phyloP scores from a whole-genome alignment of 805 yeast species.

The Sungouiella thailandica region DNA sequence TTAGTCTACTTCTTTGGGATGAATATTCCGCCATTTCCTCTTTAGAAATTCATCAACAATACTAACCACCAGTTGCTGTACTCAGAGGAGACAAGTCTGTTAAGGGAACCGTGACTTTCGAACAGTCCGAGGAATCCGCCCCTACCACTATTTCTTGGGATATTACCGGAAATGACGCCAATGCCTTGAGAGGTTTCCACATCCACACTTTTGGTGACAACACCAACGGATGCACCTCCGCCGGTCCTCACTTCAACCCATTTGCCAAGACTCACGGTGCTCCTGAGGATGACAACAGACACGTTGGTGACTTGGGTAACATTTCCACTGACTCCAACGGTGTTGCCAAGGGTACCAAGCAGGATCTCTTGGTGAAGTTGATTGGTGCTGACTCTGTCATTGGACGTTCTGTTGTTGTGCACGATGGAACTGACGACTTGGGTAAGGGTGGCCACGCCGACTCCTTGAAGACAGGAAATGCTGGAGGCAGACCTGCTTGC shows the following conservation, averaged over 20 bases:
- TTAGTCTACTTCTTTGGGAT: background rate
- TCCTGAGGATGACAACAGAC: constrained; percentile 76
- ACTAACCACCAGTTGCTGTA: constrained; percentile 67
- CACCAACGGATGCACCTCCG: constrained; percentile 98
- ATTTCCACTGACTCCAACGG: constrained; percentile 82
- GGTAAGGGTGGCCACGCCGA: constrained; percentile 93
- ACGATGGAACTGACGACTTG: constrained; percentile 87
- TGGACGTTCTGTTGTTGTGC: constrained; percentile 95
- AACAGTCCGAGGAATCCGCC: constrained; percentile 70
- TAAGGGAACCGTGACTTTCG: constrained; percentile 81
- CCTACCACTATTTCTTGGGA: constrained; percentile 89
- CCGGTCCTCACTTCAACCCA: constrained; percentile 97
- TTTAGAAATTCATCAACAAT: too few relatives aligned
- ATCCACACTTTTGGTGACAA: constrained; percentile 97
- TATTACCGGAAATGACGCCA: constrained; percentile 81
- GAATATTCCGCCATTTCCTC: too few relatives aligned
- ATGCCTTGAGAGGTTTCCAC: constrained; percentile 95
- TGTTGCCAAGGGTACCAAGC: constrained; percentile 84
- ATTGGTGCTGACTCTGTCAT: constrained; percentile 82
- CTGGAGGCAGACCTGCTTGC: constrained; percentile 98
- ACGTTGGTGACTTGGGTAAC: constrained; percentile 97
- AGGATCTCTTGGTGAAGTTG: constrained; percentile 73
- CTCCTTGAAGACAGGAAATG: constrained; percentile 93
- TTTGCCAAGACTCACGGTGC: constrained; percentile 87
- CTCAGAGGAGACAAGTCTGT: constrained; percentile 93